These are phyloP conservation scores for Corymbia citriodora DNA, from an alignment of 441 rosid species.

Conservation along the genomic window DNA sequence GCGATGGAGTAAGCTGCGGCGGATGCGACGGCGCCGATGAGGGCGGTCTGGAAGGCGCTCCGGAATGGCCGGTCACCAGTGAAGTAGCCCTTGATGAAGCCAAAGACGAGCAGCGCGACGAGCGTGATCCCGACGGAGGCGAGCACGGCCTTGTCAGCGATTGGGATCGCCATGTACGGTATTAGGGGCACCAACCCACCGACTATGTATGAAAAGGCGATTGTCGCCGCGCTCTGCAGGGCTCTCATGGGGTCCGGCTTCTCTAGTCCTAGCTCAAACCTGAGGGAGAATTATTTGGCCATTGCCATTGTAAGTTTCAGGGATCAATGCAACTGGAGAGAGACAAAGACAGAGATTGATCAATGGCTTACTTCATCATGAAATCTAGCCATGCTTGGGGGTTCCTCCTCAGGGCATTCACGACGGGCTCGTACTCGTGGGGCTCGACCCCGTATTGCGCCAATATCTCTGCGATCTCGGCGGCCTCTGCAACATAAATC, in stretches of 20 bases:
- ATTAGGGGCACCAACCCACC: conserved; percentile 6
- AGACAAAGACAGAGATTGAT: background rate
- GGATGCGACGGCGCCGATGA: conserved; percentile 5
- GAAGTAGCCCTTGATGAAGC: conserved; percentile 11
- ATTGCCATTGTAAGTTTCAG: background rate
- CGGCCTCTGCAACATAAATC: conserved; percentile 5
- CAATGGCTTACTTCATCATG: conserved; percentile 8
- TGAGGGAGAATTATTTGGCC: background rate
- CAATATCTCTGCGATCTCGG: conserved; percentile 6
- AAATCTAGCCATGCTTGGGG: conserved; percentile 12
- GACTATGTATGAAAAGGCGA: background rate
- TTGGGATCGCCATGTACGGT: conserved; percentile 4
- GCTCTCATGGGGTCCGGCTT: conserved; percentile 11
- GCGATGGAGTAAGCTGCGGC: conserved; percentile 5
- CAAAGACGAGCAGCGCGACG: background rate
- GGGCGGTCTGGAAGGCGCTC: conserved; percentile 10
- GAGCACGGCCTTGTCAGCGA: background rate
- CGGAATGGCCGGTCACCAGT: background rate
- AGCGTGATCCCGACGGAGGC: conserved; percentile 2
- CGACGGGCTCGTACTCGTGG: conserved; percentile 11
- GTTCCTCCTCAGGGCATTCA: conserved; percentile 10
- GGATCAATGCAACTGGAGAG: background rate
- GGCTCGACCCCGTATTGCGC: conserved; percentile 11
- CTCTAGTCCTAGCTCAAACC: conserved; percentile 13
- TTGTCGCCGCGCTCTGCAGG: conserved; percentile 10